Evolutionary conservation across 2,329 filamentous ascomycete species (phyloP).

Genomic region (Ceratocystis diversiconidia): DNA sequence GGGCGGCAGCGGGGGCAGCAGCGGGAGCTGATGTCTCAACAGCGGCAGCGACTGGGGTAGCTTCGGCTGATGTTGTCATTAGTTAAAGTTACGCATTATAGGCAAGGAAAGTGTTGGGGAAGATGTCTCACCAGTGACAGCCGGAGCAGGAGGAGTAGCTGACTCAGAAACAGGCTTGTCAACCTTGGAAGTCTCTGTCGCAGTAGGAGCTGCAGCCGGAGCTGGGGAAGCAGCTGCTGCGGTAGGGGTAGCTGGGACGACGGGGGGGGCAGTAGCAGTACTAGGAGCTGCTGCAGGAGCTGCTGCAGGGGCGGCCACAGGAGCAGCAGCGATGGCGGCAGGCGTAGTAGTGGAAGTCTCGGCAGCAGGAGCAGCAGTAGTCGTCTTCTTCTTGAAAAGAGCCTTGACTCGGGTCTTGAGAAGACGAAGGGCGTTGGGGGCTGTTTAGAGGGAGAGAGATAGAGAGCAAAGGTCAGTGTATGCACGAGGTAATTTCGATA

Average conservation of each 20-base stretch:
- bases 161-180: constrained; percentile 22
- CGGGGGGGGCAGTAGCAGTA: not conserved
- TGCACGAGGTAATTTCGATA: not conserved
- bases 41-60: constrained; percentile 12
- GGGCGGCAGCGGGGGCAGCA: constrained; percentile 18
- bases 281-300: constrained; percentile 3
- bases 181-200: constrained; percentile 5
- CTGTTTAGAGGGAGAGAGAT: constrained; percentile 23
- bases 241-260: not conserved
- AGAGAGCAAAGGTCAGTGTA: not conserved
- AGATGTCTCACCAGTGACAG: too few relatives aligned
- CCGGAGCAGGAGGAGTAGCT: not conserved
- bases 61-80: too few relatives aligned
- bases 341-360: not conserved
- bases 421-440: constrained; percentile 38
- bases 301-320: constrained; percentile 17
- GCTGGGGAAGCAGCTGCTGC: not conserved
- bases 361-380: not conserved
- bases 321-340: constrained; percentile 21
- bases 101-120: too few relatives aligned
- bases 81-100: too few relatives aligned
- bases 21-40: constrained; percentile 19
- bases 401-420: constrained; percentile 42
- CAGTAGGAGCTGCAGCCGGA: not conserved
- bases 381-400: constrained; percentile 36